phyloP scores from a whole-genome alignment of 805 yeast species.

The Metschnikowia reukaufii region DNA sequence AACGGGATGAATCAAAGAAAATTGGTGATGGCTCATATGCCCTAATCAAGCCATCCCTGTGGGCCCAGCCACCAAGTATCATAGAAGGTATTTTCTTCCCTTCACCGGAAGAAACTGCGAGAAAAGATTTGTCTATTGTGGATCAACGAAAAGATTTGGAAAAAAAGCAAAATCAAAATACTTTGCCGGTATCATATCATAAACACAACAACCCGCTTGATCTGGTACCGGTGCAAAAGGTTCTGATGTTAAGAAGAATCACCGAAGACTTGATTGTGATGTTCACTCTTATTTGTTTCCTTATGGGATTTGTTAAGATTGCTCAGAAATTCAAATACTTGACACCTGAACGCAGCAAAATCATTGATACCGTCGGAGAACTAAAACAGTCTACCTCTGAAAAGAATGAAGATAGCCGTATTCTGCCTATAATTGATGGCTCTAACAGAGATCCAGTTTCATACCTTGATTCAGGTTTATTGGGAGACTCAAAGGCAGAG shows the following conservation, averaged over 20 bases:
- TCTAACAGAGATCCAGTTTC: conserved; percentile 5
- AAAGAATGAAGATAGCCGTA: background rate
- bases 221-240: conserved; percentile 4
- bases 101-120: conserved; percentile 6
- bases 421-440: background rate
- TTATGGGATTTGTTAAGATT: conserved; percentile 34
- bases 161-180: conserved; percentile 5
- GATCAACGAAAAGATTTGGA: conserved; percentile 8
- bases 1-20: conserved; percentile 17
- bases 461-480: background rate
- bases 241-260: conserved; percentile 29
- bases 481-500: background rate
- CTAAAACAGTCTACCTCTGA: background rate
- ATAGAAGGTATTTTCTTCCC: conserved; percentile 41
- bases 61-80: conserved; percentile 24
- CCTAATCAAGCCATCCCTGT: background rate
- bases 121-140: conserved; percentile 8
- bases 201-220: conserved; percentile 2
- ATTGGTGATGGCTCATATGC: conserved; percentile 25
- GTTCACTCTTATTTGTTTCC: conserved; percentile 32
- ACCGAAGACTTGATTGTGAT: conserved; percentile 54
- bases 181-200: conserved; percentile 11
- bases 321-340: conserved; percentile 13
- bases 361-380: background rate
- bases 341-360: conserved; percentile 5